Evolutionary conservation across 768 basidiomycete genomes (phyloP).

Genomic region (Collybia sp.): DNA sequence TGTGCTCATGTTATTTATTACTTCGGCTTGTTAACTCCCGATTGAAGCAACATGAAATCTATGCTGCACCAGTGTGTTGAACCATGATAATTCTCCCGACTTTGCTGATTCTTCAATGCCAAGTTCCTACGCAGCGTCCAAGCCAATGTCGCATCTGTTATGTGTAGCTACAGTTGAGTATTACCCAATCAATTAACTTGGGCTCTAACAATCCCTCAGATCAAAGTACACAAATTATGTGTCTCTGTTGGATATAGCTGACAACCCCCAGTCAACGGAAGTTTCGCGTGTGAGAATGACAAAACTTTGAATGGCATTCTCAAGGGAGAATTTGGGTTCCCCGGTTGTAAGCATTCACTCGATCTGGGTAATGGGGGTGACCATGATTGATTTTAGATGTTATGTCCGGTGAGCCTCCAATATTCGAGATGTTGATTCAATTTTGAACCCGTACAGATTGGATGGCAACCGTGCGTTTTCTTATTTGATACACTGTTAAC

Average conservation of each 20-base stretch:
- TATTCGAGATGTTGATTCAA: background rate
- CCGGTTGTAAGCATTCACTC: conserved; percentile 43
- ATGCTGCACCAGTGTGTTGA: conserved; percentile 40
- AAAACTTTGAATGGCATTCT: conserved; percentile 55
- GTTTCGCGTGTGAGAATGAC: conserved; percentile 62
- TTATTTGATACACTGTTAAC: background rate
- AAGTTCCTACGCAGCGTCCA: conserved; percentile 54
- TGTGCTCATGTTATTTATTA: conserved; percentile 4
- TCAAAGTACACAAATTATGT: conserved; percentile 19
- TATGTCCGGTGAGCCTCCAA: conserved; percentile 33
- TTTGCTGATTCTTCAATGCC: background rate
- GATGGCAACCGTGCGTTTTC: conserved; percentile 47
- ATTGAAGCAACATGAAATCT: conserved; percentile 49
- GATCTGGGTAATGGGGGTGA: conserved; percentile 3
- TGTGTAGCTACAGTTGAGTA: conserved; percentile 56
- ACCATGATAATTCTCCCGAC: background rate
- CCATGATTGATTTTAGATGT: conserved; percentile 25
- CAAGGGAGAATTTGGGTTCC: conserved; percentile 65
- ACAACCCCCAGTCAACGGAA: conserved; percentile 38
- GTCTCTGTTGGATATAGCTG: background rate
- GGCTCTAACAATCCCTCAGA: conserved; percentile 12
- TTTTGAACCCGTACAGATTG: conserved; percentile 39
- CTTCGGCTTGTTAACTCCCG: background rate
- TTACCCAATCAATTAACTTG: background rate
- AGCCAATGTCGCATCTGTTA: conserved; percentile 61